Conservation (phyloP, 2,329 filamentous ascomycete species). For the Lanzia echinophila region DNA sequence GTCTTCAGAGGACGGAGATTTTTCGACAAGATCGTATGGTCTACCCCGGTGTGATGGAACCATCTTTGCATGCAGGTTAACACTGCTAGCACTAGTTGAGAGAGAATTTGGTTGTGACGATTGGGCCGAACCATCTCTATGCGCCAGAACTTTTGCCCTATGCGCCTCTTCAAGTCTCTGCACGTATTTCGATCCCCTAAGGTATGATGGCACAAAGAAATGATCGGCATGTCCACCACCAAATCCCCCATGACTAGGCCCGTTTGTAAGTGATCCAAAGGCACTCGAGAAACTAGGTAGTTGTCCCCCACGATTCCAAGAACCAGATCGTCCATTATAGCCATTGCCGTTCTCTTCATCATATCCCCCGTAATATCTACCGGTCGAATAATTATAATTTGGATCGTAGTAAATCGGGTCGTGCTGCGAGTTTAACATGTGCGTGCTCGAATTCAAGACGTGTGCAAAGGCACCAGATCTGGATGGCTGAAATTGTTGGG, state of each 20-base stretch:
- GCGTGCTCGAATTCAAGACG: conserved; percentile 17
- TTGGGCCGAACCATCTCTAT: conserved; percentile 37
- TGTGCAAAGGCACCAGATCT: conserved; percentile 29
- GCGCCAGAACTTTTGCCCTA: conserved; percentile 49
- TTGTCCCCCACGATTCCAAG: conserved; percentile 25
- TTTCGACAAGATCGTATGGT: conserved; percentile 79
- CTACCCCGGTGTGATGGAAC: conserved; percentile 65
- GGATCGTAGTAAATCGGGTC: conserved; percentile 26
- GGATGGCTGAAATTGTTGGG: conserved; percentile 21
- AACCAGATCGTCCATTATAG: conserved; percentile 20
- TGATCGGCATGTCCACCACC: conserved; percentile 27
- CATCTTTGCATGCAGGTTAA: conserved; percentile 47
- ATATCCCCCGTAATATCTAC: conserved; percentile 18
- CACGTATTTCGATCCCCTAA: conserved; percentile 71
- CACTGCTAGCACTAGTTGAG: conserved; percentile 50
- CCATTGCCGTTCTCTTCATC: conserved; percentile 26
- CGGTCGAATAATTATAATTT: conserved; percentile 17
- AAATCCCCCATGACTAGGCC: conserved; percentile 19
- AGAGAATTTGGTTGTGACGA: conserved; percentile 41
- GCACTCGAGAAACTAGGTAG: conserved; percentile 31
- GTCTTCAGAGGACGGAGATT: conserved; percentile 53
- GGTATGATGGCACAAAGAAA: conserved; percentile 82
- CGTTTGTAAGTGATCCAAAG: conserved; percentile 27
- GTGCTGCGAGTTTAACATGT: conserved; percentile 14
- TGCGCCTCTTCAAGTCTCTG: conserved; percentile 67